phyloP scores from a whole-genome alignment of 192 early-diverging fungal species.

The Coemansia sp. region DNA sequence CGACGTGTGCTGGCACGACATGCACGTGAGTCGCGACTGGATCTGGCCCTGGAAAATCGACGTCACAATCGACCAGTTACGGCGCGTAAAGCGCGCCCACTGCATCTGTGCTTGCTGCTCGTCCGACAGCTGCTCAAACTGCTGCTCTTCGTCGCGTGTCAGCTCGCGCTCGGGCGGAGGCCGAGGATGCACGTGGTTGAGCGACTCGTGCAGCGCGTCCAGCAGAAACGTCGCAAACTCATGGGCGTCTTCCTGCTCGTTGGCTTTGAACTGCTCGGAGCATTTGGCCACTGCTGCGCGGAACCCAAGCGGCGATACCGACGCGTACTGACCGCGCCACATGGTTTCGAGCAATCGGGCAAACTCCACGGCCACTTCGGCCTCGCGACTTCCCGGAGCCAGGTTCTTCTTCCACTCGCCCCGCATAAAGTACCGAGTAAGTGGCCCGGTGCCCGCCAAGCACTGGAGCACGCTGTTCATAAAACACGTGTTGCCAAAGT shows the following conservation, averaged over 20 bases:
- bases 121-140: conserved; percentile 71
- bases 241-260: conserved; percentile 96
- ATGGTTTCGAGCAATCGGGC: conserved; percentile 74
- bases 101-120: conserved; percentile 59
- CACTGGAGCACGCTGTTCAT: conserved; percentile 86
- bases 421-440: conserved; percentile 73
- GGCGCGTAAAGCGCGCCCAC: conserved; percentile 71
- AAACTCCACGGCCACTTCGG: conserved; percentile 74
- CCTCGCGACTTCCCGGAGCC: conserved; percentile 59
- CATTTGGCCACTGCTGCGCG: conserved; percentile 71
- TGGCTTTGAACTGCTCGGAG: conserved; percentile 80
- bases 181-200: conserved; percentile 66
- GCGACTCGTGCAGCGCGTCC: conserved; percentile 89
- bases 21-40: conserved; percentile 47
- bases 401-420: conserved; percentile 54
- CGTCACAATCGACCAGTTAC: conserved; percentile 86
- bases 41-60: conserved; percentile 81
- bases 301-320: conserved; percentile 77
- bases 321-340: conserved; percentile 77
- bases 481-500: conserved; percentile 84
- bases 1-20: conserved; percentile 40
- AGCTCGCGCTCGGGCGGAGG: conserved; percentile 46
- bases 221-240: conserved; percentile 91
- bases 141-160: conserved; percentile 52
- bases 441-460: conserved; percentile 66